Evolutionary conservation across 1,284 basidiomycete species (phyloP), one percentile per base, ranked within the genome.

Genomic region (Pisolithus thermaeus): DNA sequence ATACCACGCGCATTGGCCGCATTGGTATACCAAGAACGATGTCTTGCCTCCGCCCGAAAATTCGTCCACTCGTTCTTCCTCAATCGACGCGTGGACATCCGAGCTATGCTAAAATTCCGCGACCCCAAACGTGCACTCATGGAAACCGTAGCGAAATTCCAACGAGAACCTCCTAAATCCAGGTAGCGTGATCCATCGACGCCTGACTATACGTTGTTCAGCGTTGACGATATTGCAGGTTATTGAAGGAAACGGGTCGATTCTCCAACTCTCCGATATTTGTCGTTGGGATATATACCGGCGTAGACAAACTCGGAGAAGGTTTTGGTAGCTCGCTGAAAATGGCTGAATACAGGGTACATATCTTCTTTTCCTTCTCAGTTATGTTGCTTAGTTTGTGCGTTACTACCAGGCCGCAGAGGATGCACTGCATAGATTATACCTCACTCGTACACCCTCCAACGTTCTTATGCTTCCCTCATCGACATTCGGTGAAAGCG

Each of bases 241-340:
- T 99, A 56, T 72, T 99, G 51, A 92, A 90, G 60, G 96, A 98
- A 69, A 93, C 93, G 0, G 96, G 96, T 64, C 83, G 92, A 45
- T 81, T 84, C 57, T 90, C 90, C 3, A 90, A 91, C 60, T 87
- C 90, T 7, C 94, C 96, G 0, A 79, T 97, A 38, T 99, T 92
- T 67, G 90, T 97, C 14, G 89, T 97, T 9, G 96, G 94, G 22
- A 87, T 97, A 46, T 98, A 83, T 69, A 90, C 90, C n/a, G 88
- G 89, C 7, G 81, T 80, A 20, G 87, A 90, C 57, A 85, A 97
- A 71, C 79, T 99, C 3, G 93, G 96, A 12, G 95, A 99, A 72
- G 95, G 94, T 7, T 93, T 93, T 64, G 97, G 97, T 45, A 90
- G 84, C 60, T 93, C 90, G 16, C 74, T 97, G 52, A 84, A 83